These are phyloP conservation scores for Fallopia convolvulus DNA, from an alignment of 148 eudicot genomes.

Conservation along the genomic window DNA sequence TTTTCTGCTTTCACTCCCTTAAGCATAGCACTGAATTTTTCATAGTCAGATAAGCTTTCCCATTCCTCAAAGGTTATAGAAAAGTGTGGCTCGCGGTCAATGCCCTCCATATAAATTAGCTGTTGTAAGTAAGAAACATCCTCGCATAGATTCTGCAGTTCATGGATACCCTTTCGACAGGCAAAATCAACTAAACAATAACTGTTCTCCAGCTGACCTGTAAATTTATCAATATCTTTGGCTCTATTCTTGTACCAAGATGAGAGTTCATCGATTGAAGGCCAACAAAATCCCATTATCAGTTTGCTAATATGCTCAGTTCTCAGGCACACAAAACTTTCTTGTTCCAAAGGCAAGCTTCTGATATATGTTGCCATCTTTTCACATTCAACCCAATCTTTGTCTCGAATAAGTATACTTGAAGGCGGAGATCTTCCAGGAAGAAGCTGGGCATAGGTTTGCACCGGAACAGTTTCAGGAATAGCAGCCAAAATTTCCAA, in stretches of 20 bases:
- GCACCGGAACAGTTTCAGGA: constrained; percentile 90
- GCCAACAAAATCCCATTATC: constrained; percentile 57
- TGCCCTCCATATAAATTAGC: constrained; percentile 67
- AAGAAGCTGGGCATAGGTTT: constrained; percentile 89
- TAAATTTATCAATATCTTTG: constrained; percentile 75
- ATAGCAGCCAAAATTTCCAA: constrained; percentile 79
- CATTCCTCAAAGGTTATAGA: constrained; percentile 59
- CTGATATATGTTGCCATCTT: constrained; percentile 45
- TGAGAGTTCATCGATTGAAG: constrained; percentile 53
- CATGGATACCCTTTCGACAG: constrained; percentile 64
- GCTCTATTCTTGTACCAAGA: constrained; percentile 86
- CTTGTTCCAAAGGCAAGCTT: constrained; percentile 33
- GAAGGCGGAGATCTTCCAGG: constrained; percentile 79
- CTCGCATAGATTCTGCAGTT: constrained; percentile 64
- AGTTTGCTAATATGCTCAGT: constrained; percentile 73
- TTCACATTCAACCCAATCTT: constrained; percentile 97
- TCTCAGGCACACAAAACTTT: constrained; percentile 33
- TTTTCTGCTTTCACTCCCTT: constrained; percentile 61
- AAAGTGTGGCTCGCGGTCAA: constrained; percentile 40
- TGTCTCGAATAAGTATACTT: constrained; percentile 54
- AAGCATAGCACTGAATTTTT: constrained; percentile 75
- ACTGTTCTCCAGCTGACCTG: constrained; percentile 87
- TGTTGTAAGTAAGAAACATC: constrained; percentile 69
- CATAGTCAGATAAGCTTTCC: constrained; percentile 80
- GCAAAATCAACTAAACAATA: constrained; percentile 67